Base-by-base conservation (phyloP, 257 asterid genomes). In the Solanum microdontum region DNA sequence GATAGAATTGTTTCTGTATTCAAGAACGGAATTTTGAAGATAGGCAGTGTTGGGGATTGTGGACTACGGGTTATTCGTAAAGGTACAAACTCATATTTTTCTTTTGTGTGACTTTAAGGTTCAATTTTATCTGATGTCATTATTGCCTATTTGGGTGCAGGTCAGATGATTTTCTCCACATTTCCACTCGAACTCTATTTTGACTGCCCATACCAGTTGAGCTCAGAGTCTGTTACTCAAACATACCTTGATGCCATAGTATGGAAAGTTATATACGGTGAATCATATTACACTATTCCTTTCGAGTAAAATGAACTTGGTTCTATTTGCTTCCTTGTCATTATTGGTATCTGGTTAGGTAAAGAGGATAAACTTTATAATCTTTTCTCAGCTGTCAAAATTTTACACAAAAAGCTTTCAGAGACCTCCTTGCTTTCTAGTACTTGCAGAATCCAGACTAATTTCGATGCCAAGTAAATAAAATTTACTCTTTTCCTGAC, bases 181-280 rank as follows among this genome's bases (percentile, higher is more conserved):
- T 94, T 94, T 76, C 98, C 98, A 11, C 98, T 94, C 88, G 99
- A 96, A 86, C 99, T 95, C 91, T 95, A 95, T 84, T 96, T 96
- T 84, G 98, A 96, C 91, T 96, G 99, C 85, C 99, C 99, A 3
- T 95, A 93, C 90, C 99, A 95, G 92, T 82, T 96, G 91, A 95
- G 98, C 90, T 96, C 99, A 21, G 98, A 96, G 93, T 89, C 95
- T 70, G 90, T 92, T 87, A 91, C 97, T 70, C 99, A 96, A 91
- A 94, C 98, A 19, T 95, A 94, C 90, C 94, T 95, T 48, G 99
- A 96, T 85, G 98, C 99, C 72, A 95, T 93, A 93, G 99, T 96
- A 92, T 87, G 88, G 75, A 79, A 45, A 51, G 12, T 76, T 43
- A n/a, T 74, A 86, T 86, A 85, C 48, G 40, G 32, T 48, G 75